phyloP scores from a whole-genome alignment of 805 yeast species.

The Priceomyces castillae region DNA sequence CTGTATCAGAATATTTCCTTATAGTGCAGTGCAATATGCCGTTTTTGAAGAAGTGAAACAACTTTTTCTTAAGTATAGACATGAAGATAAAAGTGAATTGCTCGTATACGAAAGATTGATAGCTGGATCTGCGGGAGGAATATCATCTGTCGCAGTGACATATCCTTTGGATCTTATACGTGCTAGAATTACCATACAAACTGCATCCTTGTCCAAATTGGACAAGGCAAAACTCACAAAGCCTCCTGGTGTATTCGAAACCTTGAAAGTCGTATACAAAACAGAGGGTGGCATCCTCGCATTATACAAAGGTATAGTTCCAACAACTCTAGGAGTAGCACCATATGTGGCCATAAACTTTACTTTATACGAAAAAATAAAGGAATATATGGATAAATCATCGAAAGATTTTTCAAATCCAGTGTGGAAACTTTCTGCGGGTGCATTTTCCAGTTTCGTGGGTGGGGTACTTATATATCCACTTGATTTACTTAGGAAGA shows the following conservation, averaged over 20 bases:
- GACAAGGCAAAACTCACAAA: conserved; percentile 41
- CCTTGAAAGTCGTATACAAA: conserved; percentile 56
- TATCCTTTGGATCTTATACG: conserved; percentile 91
- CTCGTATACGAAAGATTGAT: conserved; percentile 58
- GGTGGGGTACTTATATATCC: conserved; percentile 93
- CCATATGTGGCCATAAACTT: conserved; percentile 94
- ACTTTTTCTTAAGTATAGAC: conserved; percentile 20
- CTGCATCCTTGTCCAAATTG: conserved; percentile 61
- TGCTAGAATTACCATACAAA: conserved; percentile 85
- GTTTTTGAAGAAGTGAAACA: conserved; percentile 68
- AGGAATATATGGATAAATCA: conserved; percentile 49
- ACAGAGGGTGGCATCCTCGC: conserved; percentile 82
- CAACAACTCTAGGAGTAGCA: conserved; percentile 93
- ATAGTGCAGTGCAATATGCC: conserved; percentile 90
- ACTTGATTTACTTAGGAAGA: conserved; percentile 78
- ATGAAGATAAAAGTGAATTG: conserved; percentile 29
- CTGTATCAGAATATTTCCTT: conserved; percentile 88
- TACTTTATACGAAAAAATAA: conserved; percentile 79
- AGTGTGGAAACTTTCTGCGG: conserved; percentile 62
- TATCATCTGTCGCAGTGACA: conserved; percentile 73
- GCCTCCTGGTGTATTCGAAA: conserved; percentile 71
- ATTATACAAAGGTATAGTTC: conserved; percentile 78
- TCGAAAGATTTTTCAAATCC: conserved; percentile 42
- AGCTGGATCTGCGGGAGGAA: conserved; percentile 82
- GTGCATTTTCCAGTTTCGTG: conserved; percentile 84